Conservation (phyloP, 75 land plant genomes). For the Isoetes taiwanensis region DNA sequence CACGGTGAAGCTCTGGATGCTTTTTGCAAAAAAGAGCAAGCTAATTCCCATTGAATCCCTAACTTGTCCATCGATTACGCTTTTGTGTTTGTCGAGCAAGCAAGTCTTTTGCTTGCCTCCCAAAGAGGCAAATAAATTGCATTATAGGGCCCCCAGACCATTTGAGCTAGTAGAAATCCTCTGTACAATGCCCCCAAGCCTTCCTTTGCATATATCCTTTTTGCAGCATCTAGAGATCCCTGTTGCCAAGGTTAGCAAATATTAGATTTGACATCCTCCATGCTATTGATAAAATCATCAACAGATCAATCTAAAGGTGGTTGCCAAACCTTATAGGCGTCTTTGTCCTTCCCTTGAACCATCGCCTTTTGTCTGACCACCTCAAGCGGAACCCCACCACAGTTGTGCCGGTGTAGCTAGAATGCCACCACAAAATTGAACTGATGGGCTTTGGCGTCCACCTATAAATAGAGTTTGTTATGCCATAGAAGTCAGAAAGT, state of each 20-base stretch:
- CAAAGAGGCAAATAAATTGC: constrained; percentile 29
- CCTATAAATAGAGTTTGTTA: too few species aligned
- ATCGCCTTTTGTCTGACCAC: constrained; percentile 29
- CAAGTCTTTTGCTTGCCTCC: constrained; percentile 20
- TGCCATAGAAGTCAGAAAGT: too few species aligned
- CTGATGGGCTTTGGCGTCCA: constrained; percentile 19
- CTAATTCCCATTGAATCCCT: constrained; percentile 25
- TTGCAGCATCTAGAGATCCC: constrained; percentile 28
- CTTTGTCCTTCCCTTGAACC: constrained; percentile 25
- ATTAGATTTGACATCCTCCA: too few species aligned
- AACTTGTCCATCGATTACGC: constrained; percentile 23
- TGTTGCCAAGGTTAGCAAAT: too few species aligned
- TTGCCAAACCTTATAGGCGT: constrained; percentile 14
- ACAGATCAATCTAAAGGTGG: too few species aligned
- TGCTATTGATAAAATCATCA: too few species aligned
- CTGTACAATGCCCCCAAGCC: constrained; percentile 23
- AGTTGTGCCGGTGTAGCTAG: constrained; percentile 29
- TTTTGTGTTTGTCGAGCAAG: constrained; percentile 18
- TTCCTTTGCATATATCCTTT: constrained; percentile 18
- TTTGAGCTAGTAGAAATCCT: constrained; percentile 24
- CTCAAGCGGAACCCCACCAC: constrained; percentile 20
- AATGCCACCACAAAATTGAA: constrained; percentile 27
- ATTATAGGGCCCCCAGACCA: constrained; percentile 36
- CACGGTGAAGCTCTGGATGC: too few species aligned
- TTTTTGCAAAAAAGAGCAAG: constrained; percentile 22